Evolutionary conservation across 495 filamentous ascomycete species (phyloP).

Genomic region (Cercophora scortea): DNA sequence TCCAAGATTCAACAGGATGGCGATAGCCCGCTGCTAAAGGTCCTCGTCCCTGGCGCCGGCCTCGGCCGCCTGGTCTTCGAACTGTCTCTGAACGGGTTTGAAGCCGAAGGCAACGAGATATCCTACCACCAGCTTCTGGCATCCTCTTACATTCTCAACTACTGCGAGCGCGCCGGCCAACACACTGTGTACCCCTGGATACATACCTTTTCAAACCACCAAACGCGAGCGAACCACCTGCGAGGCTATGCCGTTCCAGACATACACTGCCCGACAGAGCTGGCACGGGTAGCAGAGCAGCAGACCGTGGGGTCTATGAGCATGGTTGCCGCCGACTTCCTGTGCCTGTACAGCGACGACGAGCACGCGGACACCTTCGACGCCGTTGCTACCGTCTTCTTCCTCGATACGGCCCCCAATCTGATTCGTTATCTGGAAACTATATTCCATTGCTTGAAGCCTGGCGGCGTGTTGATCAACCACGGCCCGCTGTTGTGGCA

Average conservation of each 20-base stretch:
- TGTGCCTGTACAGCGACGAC: constrained; percentile 59
- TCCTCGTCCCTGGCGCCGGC: constrained; percentile 86
- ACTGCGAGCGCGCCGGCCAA: constrained; percentile 27
- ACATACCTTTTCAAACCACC: constrained; percentile 72
- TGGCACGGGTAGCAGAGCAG: constrained; percentile 23
- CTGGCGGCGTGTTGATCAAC: constrained; percentile 80
- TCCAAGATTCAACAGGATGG: constrained; percentile 27
- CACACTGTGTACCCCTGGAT: constrained; percentile 77
- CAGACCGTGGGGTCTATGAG: constrained; percentile 55
- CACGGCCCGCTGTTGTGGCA: constrained; percentile 90
- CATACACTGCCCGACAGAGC: constrained; percentile 55
- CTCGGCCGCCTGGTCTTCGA: constrained; percentile 84
- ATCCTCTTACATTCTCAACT: constrained; percentile 78
- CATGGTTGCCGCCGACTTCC: constrained; percentile 82
- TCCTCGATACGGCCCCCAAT: constrained; percentile 95
- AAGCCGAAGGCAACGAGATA: constrained; percentile 87
- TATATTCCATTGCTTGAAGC: constrained; percentile 66
- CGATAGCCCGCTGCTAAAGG: constrained; percentile 39
- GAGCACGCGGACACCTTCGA: constrained; percentile 58
- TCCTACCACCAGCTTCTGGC: constrained; percentile 89
- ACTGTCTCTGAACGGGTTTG: constrained; percentile 64
- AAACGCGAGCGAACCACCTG: constrained; percentile 61
- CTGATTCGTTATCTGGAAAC: constrained; percentile 80
- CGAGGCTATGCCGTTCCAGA: constrained; percentile 66
- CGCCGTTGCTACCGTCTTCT: constrained; percentile 84